Evolutionary conservation across 2,329 filamentous ascomycete species (phyloP).

Genomic region (Trichoderma polysporum): DNA sequence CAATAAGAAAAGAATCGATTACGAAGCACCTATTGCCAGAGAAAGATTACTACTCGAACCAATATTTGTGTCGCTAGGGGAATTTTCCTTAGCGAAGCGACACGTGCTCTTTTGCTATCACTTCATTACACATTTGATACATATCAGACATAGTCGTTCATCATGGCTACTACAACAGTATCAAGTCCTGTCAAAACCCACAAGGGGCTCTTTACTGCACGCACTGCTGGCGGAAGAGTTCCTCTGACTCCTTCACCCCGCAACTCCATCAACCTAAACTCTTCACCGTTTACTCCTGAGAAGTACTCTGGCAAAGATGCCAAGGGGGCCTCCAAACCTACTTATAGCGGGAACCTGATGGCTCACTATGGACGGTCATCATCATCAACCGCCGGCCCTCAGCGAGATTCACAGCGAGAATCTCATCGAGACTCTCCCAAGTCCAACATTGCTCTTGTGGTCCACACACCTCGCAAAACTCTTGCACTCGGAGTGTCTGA

Average conservation of each 20-base stretch:
- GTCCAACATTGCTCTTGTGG: slow-evolving; percentile 82
- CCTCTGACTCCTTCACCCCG: slow-evolving; percentile 90
- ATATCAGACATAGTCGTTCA: slow-evolving; percentile 36
- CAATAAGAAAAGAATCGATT: background rate
- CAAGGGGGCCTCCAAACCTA: slow-evolving; percentile 63
- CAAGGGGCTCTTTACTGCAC: slow-evolving; percentile 84
- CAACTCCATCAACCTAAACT: slow-evolving; percentile 58
- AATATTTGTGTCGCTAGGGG: background rate
- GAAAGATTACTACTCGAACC: slow-evolving; percentile 40
- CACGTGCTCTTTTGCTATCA: background rate
- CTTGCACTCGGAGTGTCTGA: slow-evolving; percentile 91
- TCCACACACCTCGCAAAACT: slow-evolving; percentile 74
- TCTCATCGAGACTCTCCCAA: slow-evolving; percentile 84
- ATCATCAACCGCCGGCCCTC: slow-evolving; percentile 57
- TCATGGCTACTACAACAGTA: slow-evolving; percentile 78
- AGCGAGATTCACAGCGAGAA: slow-evolving; percentile 67
- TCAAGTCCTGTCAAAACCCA: slow-evolving; percentile 95
- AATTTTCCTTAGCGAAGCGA: background rate
- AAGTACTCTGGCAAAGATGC: slow-evolving; percentile 53
- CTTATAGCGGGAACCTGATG: slow-evolving; percentile 77
- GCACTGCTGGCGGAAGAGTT: slow-evolving; percentile 91
- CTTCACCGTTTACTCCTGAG: slow-evolving; percentile 78
- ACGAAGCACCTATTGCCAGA: background rate
- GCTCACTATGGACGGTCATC: slow-evolving; percentile 72
- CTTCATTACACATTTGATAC: slow-evolving; percentile 24